phyloP scores from a whole-genome alignment of 169 alveolate genomes.

The Plasmodium knowlesi region DNA sequence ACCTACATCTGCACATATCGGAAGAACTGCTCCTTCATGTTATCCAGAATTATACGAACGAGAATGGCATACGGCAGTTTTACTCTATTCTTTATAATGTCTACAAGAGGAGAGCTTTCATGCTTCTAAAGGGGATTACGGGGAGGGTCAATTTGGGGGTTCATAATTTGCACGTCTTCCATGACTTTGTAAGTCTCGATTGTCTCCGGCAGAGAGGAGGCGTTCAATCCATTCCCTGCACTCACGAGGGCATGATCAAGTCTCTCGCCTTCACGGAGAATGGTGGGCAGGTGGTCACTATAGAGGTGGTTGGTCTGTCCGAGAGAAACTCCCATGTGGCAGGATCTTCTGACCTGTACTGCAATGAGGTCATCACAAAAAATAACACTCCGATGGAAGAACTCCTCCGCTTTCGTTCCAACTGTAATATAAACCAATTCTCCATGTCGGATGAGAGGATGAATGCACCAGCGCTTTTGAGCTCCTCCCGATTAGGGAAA shows the following conservation, averaged over 20 bases:
- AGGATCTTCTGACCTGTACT: slow-evolving; percentile 28
- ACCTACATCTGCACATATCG: slow-evolving; percentile 77
- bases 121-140: slow-evolving; percentile 84
- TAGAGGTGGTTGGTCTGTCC: slow-evolving; percentile 90
- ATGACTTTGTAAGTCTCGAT: neutral
- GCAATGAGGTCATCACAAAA: neutral
- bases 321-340: neutral
- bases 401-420: neutral
- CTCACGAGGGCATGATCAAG: slow-evolving; percentile 90
- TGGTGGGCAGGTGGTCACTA: slow-evolving; percentile 94
- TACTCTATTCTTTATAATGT: slow-evolving; percentile 89
- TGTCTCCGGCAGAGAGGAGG: neutral
- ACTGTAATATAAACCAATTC: neutral
- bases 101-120: slow-evolving; percentile 89
- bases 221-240: neutral
- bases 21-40: slow-evolving; percentile 83
- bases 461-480: neutral
- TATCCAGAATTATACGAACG: slow-evolving; percentile 91
- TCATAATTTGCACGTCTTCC: neutral
- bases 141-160: neutral
- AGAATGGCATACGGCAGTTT: slow-evolving; percentile 94
- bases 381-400: neutral
- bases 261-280: slow-evolving; percentile 95
- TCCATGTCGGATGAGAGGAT: neutral
- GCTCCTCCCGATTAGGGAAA: neutral